These are phyloP conservation scores for Digitaria exilis DNA, from an alignment of 202 grass and related monocot genomes.

Conservation along the genomic window DNA sequence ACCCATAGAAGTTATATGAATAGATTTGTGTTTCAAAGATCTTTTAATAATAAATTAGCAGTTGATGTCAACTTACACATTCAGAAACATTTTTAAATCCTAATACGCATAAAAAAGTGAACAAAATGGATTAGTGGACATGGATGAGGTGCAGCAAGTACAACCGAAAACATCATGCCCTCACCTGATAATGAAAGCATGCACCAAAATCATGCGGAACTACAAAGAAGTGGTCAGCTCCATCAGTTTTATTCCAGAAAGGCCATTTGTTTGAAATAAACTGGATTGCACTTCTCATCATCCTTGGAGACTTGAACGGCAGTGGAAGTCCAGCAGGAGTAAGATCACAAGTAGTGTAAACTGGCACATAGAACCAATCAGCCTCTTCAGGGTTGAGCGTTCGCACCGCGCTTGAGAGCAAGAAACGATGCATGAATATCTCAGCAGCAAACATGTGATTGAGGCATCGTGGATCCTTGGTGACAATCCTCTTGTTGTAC, in stretches of 20 bases:
- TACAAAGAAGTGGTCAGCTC: conserved; percentile 87
- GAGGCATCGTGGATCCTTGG: conserved; percentile 75
- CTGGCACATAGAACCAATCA: conserved; percentile 84
- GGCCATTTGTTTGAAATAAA: conserved; percentile 80
- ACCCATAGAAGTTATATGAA: no score
- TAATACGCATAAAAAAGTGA: no score
- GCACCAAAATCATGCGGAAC: conserved; percentile 84
- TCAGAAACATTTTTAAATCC: no score
- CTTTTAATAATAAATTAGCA: no score
- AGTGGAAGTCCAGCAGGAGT: conserved; percentile 83
- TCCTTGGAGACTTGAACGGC: conserved; percentile 84
- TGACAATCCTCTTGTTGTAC: conserved; percentile 79
- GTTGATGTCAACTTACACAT: no score
- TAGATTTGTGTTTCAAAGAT: no score
- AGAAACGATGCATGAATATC: conserved; percentile 88
- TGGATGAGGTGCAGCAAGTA: background rate
- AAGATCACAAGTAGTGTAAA: conserved; percentile 88
- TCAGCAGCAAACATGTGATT: conserved; percentile 93
- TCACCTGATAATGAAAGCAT: conserved; percentile 96
- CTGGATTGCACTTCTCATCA: conserved; percentile 89
- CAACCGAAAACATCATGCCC: background rate
- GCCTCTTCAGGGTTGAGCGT: conserved; percentile 81
- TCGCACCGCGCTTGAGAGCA: conserved; percentile 72
- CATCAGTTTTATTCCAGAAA: conserved; percentile 88
- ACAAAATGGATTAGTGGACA: background rate